Base-by-base conservation (phyloP, 2,329 filamentous ascomycete genomes). In the Pestalotiopsis sp. region DNA sequence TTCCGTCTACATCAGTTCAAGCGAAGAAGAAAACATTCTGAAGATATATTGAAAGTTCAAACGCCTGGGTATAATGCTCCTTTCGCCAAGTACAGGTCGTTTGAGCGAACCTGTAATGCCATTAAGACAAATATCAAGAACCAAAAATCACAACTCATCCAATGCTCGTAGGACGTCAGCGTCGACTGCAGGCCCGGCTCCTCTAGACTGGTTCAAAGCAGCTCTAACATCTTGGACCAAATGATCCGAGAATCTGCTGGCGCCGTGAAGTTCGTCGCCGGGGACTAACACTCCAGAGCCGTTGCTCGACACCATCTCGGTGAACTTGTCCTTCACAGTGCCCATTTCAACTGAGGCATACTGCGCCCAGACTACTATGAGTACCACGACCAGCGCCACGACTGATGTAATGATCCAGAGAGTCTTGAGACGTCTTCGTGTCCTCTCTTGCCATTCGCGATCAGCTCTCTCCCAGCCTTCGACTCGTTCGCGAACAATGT, bases 381-480 rank as follows among this genome's bases (percentile, higher is more conserved):
- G 77, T 3, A 86, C 70, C 20, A 88, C 69, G 2, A 87, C 72
- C 45, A 91, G 82, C 4, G 82, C 76, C 41, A 86, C 69, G 9
- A 83, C 77, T 25, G 82, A 86, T 69, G 86, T 86, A 70, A 89
- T 83, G 52, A 89, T 84, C 90, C 91, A 93, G 61, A 92, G 80
- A 23, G 87, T 84, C 72, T 87, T 88, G 70, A 93, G 81, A 64
- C 90, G 85, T 76, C 82, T 84, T 70, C 89, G 83, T n/a, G 90
- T 92, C 74, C 84, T 88, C 74, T 92, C 89, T 79, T 92, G 88
- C 85, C 90, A 91, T 74, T 90, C 88, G 62, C 82, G 84, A 78
- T 94, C 92, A 1, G 87, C 85, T 68, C 83, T 84, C 77, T 93
- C 91, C 86, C 91, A 93, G 36, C 83, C 82, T 76, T 92, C 90